phyloP scores from a whole-genome alignment of 495 filamentous ascomycete genomes.

The Podospora tetraspora region DNA sequence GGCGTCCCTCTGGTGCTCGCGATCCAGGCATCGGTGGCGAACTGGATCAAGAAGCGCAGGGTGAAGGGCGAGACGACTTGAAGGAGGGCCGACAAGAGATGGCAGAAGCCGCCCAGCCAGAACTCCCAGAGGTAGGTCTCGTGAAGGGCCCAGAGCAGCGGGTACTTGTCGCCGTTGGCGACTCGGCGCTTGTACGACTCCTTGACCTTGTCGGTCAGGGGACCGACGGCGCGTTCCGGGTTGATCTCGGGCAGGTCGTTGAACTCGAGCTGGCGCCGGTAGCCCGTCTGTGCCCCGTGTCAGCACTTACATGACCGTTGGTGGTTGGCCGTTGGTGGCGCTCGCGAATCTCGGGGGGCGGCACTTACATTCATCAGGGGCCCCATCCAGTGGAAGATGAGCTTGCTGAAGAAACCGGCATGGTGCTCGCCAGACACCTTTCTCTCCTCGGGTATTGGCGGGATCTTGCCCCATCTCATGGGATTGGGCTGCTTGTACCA shows the following conservation, averaged over 20 bases:
- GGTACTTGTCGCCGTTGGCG: slow-evolving; percentile 62
- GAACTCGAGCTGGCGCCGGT: slow-evolving; percentile 73
- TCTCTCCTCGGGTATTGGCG: slow-evolving; percentile 55
- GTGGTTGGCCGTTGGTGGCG: not conserved
- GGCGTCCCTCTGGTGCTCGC: slow-evolving; percentile 46
- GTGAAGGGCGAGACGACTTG: slow-evolving; percentile 71
- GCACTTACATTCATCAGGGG: slow-evolving; percentile 59
- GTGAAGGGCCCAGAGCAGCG: slow-evolving; percentile 74
- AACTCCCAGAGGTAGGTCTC: slow-evolving; percentile 87
- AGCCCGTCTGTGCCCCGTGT: slow-evolving; percentile 54
- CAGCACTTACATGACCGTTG: not conserved
- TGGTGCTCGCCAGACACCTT: slow-evolving; percentile 51
- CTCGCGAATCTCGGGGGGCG: slow-evolving; percentile 6
- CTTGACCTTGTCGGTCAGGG: slow-evolving; percentile 58
- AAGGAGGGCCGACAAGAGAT: slow-evolving; percentile 63
- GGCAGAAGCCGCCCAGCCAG: slow-evolving; percentile 70
- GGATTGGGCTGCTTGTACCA: slow-evolving; percentile 62
- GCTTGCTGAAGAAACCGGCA: slow-evolving; percentile 53
- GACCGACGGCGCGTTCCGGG: slow-evolving; percentile 64
- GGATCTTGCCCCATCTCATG: slow-evolving; percentile 53
- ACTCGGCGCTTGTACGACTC: slow-evolving; percentile 62
- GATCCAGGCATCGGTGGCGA: slow-evolving; percentile 70
- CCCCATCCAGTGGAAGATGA: slow-evolving; percentile 65
- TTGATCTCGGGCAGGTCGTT: slow-evolving; percentile 88
- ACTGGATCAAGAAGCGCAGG: slow-evolving; percentile 70